Conservation (phyloP, 2,329 filamentous ascomycete genomes). For the Fusarium sp. region DNA sequence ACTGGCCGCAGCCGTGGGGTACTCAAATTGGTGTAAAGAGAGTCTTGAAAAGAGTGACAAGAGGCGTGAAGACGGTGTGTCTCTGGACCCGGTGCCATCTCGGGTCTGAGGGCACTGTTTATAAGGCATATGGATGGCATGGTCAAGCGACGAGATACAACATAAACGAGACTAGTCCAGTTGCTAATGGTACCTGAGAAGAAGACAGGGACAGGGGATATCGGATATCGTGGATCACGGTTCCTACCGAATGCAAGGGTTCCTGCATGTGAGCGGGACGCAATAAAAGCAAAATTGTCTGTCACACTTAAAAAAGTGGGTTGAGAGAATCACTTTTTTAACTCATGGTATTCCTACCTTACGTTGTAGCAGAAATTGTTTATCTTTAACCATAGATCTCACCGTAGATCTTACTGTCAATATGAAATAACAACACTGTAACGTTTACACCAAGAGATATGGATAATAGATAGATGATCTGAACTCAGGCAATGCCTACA, state of each 20-base stretch:
- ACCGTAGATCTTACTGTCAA: not conserved
- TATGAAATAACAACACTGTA: not conserved
- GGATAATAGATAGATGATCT: not conserved
- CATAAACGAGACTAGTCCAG: not conserved
- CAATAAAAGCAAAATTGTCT: not conserved
- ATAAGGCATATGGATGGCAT: constrained; percentile 1
- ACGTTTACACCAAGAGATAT: not conserved
- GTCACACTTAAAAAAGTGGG: not conserved
- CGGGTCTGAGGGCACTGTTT: not conserved
- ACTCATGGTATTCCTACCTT: not conserved
- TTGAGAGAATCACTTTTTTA: not conserved
- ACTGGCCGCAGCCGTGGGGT: not conserved
- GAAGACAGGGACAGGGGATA: not conserved
- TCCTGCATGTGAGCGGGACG: not conserved
- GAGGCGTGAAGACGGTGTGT: not conserved
- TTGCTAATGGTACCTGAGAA: not conserved
- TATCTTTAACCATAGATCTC: not conserved
- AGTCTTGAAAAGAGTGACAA: not conserved
- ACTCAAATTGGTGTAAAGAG: not conserved
- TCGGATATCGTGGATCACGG: not conserved
- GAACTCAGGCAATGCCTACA: not conserved
- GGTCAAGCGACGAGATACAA: not conserved
- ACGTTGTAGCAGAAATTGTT: not conserved
- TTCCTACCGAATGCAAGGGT: not conserved
- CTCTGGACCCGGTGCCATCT: not conserved